These are phyloP conservation scores for Penicillium steckii DNA, from an alignment of 495 filamentous ascomycete species.

Conservation along the genomic window DNA sequence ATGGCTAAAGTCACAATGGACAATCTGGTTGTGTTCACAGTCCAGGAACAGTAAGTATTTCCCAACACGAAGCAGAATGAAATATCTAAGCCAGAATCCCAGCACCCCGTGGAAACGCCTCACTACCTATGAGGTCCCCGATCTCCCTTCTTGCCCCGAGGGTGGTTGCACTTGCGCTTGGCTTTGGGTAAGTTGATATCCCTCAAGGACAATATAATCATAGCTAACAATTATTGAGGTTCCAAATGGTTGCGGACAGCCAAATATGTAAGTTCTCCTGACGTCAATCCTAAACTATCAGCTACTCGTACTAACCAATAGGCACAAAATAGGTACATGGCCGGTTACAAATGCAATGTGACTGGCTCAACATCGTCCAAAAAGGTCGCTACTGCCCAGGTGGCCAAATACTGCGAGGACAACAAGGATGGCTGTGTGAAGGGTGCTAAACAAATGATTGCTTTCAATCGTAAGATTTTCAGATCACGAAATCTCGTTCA, in stretches of 20 bases:
- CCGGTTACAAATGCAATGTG: conserved; percentile 54
- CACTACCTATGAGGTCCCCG: conserved; percentile 48
- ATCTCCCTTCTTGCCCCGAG: conserved; percentile 46
- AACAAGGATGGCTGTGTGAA: conserved; percentile 42
- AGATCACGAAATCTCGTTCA: background rate
- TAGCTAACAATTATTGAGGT: conserved; percentile 22
- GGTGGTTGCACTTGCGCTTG: conserved; percentile 56
- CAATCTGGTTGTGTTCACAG: conserved; percentile 53
- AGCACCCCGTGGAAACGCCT: conserved; percentile 52
- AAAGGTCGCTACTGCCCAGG: conserved; percentile 35
- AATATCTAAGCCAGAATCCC: background rate
- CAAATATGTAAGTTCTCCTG: conserved; percentile 33
- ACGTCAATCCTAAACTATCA: background rate
- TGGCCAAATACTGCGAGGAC: conserved; percentile 43
- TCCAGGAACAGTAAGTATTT: conserved; percentile 35
- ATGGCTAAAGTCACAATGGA: conserved; percentile 47
- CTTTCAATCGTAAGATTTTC: conserved; percentile 40
- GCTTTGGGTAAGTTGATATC: conserved; percentile 42
- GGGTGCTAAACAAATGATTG: conserved; percentile 57
- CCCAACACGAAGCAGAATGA: background rate
- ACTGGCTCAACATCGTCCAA: conserved; percentile 40
- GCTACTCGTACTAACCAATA: background rate
- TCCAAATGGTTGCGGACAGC: conserved; percentile 46
- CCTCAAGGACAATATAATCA: background rate
- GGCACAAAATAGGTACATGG: conserved; percentile 44